Evolutionary conservation across 2,329 filamentous ascomycete species (phyloP), one percentile per base, ranked within the genome.

Genomic region (Fusarium sp.): DNA sequence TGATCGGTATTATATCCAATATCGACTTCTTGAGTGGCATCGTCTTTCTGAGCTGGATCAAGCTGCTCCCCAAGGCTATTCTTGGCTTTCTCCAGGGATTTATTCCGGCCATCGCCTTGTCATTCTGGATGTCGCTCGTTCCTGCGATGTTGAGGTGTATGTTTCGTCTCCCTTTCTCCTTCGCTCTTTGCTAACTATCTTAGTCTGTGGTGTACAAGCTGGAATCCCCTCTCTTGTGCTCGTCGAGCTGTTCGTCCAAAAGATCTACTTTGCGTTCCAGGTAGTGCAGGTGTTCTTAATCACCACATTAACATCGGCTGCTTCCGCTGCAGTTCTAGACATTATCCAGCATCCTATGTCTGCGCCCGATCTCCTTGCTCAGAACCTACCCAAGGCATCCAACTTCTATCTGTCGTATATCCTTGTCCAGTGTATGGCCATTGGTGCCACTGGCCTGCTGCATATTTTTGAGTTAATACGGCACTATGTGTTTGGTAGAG

Each of bases 381-480:
- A 83, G 17, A 91, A 92, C 60, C 83, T 99, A 7, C 96, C 96
- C 19, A 90, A 87, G 56, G 90, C 93, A 0, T 94, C 94, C 63
- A 98, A 97, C 80, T 96, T 98, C 76, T 99, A 97, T 79, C 90
- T 98, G 20, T 93, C 80, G 0, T 99, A 98, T 81, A 96, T 99
- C 70, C 88, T 98, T 32, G 87, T 99, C 4, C 96, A 98, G 79
- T 96, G 95, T 33, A 79, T 98, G 59, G 90, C 90, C 2, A 89
- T 95, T 64, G 91, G 93, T 5, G 86, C 92, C 0, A 87, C 90
- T 46, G 87, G 92, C 2, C 79, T 98, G 7, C 83, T 96, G 4
- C 93, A 96, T 71, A 76, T 85, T 0, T 81, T 83, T 15, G 93
- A 93, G 17, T 85, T 98, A 0, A 67, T 82, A 8, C 76, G 81